Evolutionary conservation across 768 basidiomycete species (phyloP), one percentile per base, ranked within the genome.

Genomic region (Naganishia vishniacii): DNA sequence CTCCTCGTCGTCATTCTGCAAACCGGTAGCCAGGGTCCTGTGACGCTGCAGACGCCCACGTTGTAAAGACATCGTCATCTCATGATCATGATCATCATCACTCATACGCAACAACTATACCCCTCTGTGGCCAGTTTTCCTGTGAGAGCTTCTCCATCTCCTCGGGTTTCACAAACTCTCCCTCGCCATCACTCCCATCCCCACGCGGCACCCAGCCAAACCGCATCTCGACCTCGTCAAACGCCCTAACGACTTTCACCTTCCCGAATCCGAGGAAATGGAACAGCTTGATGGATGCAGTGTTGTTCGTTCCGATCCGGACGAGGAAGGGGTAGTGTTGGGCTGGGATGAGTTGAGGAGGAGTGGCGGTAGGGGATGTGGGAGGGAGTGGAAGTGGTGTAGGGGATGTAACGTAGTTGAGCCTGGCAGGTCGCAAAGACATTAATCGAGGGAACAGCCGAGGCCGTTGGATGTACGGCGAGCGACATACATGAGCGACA

Each of bases 161-260:
- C 29, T 51, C 28, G 16, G 4, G 4, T 16, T 37, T 18, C 61
- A 62, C 20, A 20, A 69, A 70, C 6, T 64, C 67, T 37, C 72
- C 72, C 49, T 72, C 70, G 4, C 46, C 47, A 42, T 73, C 71
- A 37, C 66, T 68, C 41, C 66, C 48, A 29, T 51, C 34, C 13
- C 53, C 49, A 4, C 15, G 1, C 53, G 53, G 53, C 31, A 44
- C 44, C 67, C 65, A 63, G 2, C 69, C 70, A 62, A 72, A 79
- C 18, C 87, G 83, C 84, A 95, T 82, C 79, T 94, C 91, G 16
- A 89, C 83, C 77, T 97, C 90, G 37, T 82, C 80, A 68, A 92
- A 97, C 11, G 89, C 86, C 53, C 85, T 82, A 16, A 86, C 85
- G 12, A 79, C 77, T 71, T 87, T 88, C 11, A 83, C 84, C 37